Evolutionary conservation across 2,329 filamentous ascomycete species (phyloP).

Genomic region (Berkeleyomyces basicola): DNA sequence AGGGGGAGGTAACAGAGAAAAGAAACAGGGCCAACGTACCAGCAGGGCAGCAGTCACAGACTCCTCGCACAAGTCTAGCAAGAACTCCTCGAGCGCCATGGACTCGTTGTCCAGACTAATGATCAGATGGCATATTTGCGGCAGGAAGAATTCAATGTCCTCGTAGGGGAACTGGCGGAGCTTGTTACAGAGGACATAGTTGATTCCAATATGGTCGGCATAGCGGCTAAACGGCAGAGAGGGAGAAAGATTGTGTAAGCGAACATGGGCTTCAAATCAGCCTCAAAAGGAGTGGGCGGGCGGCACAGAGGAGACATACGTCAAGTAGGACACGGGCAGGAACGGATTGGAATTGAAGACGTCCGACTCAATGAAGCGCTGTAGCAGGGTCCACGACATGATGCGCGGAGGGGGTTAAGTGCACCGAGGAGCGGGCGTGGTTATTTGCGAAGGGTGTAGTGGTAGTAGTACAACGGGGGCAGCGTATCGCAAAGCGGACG

Average conservation of each 20-base stretch:
- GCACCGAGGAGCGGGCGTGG: not conserved
- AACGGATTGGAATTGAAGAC: constrained; percentile 87
- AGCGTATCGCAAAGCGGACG: too few species aligned
- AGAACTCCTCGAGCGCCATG: constrained; percentile 78
- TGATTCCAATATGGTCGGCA: constrained; percentile 77
- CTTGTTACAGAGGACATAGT: constrained; percentile 79
- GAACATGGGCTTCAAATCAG: not conserved
- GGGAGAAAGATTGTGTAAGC: constrained; percentile 7
- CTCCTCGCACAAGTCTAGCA: constrained; percentile 73
- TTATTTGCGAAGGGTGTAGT: not conserved
- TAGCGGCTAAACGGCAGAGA: constrained; percentile 44
- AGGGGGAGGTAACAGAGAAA: not conserved
- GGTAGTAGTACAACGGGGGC: not conserved
- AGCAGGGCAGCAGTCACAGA: constrained; percentile 70
- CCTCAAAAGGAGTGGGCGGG: not conserved
- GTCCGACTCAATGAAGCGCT: constrained; percentile 83
- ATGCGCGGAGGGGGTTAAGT: constrained; percentile 16
- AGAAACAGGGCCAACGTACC: constrained; percentile 33
- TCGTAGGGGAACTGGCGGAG: constrained; percentile 77
- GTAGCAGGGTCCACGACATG: constrained; percentile 76
- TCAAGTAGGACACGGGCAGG: constrained; percentile 74
- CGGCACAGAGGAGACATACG: constrained; percentile 38
- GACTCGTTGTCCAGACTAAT: constrained; percentile 83
- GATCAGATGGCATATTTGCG: constrained; percentile 73
- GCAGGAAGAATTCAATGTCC: constrained; percentile 85